These are phyloP conservation scores for Colletotrichum orchidophilum DNA, from an alignment of 2,329 filamentous ascomycete species.

Conservation along the genomic window DNA sequence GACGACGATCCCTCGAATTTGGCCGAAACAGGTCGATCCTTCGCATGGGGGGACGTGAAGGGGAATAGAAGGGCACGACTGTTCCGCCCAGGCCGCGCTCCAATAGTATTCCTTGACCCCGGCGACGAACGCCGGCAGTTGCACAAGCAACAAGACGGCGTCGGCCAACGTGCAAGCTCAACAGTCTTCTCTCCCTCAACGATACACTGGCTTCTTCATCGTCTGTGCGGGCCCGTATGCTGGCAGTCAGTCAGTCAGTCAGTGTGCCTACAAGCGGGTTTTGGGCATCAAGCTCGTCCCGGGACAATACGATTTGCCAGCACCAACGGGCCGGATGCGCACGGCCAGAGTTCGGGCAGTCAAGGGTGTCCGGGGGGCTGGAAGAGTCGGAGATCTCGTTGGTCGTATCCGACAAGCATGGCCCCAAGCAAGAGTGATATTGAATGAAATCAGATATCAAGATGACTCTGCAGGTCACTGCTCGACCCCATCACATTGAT, in stretches of 20 bases:
- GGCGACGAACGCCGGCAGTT: conserved; percentile 14
- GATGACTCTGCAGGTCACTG: neutral
- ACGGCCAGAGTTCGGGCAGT: neutral
- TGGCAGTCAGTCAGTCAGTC: neutral
- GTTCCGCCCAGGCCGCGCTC: neutral
- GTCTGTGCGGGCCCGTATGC: neutral
- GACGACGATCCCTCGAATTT: conserved; percentile 10
- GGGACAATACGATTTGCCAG: neutral
- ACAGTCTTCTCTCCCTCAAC: neutral
- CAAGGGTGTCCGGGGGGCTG: neutral
- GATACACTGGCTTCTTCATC: neutral
- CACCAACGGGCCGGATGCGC: neutral
- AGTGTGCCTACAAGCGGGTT: neutral
- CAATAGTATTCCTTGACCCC: neutral
- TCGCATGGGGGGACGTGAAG: neutral
- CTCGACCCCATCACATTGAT: neutral
- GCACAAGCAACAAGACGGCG: neutral
- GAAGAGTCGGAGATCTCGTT: neutral
- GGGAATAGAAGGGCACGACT: neutral
- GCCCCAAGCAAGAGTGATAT: neutral
- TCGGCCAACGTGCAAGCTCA: neutral
- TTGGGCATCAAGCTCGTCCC: neutral
- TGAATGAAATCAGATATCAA: conserved; percentile 7
- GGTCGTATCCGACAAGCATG: neutral
- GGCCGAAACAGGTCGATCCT: conserved; percentile 15